Evolutionary conservation across 108 stramenopile genomes (phyloP).

Genomic region (Parmales sp.): DNA sequence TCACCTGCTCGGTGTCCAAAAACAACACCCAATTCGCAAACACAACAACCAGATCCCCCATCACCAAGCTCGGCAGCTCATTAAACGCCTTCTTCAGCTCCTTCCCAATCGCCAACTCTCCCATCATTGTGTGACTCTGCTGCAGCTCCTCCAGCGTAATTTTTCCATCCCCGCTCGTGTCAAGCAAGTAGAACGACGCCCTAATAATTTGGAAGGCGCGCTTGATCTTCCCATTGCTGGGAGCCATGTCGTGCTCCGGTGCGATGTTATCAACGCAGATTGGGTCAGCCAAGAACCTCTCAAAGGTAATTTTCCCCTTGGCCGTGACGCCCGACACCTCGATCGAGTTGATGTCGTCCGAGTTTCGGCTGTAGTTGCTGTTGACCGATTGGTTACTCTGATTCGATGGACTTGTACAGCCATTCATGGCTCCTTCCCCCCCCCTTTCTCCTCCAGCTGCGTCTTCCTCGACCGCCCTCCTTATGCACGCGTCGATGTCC

Average conservation of each 20-base stretch:
- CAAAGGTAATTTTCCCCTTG: neutral
- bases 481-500: neutral
- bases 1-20: neutral
- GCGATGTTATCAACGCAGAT: neutral
- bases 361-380: neutral
- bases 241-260: neutral
- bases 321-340: too few species aligned
- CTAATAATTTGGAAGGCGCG: neutral
- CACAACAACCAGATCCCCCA: neutral
- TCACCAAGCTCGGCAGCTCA: neutral
- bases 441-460: too few species aligned
- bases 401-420: too few species aligned
- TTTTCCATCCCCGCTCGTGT: neutral
- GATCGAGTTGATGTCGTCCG: neutral
- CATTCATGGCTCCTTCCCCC: too few species aligned
- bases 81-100: neutral
- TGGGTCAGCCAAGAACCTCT: neutral
- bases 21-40: conserved; percentile 1
- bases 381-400: too few species aligned
- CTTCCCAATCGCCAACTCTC: neutral
- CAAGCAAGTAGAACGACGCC: neutral
- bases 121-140: neutral
- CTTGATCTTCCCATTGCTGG: neutral
- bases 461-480: neutral
- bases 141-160: conserved; percentile 4